These are phyloP conservation scores for Alternaria incomplexa DNA, from an alignment of 2,329 filamentous ascomycete genomes.

Conservation along the genomic window DNA sequence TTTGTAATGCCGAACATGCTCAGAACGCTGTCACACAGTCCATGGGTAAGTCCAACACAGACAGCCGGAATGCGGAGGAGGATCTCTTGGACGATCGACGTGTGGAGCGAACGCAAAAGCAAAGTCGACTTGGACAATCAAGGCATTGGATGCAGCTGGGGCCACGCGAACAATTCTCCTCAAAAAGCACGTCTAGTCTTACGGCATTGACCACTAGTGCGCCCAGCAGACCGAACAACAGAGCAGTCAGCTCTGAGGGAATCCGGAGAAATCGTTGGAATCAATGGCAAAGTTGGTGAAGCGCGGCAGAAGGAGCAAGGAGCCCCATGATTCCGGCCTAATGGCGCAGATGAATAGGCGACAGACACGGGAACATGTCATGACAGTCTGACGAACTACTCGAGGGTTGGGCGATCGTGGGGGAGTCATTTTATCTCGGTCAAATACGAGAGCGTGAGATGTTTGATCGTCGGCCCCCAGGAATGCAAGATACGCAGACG, in stretches of 20 bases:
- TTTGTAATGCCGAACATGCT: not conserved
- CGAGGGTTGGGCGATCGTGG: constrained; percentile 17
- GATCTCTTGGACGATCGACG: constrained; percentile 4
- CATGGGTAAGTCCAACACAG: not conserved
- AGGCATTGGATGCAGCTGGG: not conserved
- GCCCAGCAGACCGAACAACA: not conserved
- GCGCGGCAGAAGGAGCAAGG: constrained; percentile 10
- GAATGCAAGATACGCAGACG: not conserved
- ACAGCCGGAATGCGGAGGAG: constrained; percentile 4
- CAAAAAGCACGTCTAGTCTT: not conserved
- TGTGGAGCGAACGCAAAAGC: constrained; percentile 10
- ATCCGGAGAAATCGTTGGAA: not conserved
- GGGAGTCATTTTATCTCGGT: constrained; percentile 11
- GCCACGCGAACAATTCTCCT: constrained; percentile 3
- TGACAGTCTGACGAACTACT: constrained; percentile 14
- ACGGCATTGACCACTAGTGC: not conserved
- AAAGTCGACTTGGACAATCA: not conserved
- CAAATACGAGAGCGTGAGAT: not conserved
- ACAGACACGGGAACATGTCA: constrained; percentile 5
- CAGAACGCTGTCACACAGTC: constrained; percentile 1
- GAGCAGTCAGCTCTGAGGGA: not conserved
- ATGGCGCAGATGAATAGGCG: constrained; percentile 1
- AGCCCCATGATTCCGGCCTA: constrained; percentile 19
- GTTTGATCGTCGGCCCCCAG: not conserved
- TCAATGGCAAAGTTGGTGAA: not conserved